A percentile compares a stretch with the other conserved stretches of the same genome.
phyloP scores from a whole-genome alignment of 139 green algal genomes.

The Auxenochlorella pyrenoidosa region DNA sequence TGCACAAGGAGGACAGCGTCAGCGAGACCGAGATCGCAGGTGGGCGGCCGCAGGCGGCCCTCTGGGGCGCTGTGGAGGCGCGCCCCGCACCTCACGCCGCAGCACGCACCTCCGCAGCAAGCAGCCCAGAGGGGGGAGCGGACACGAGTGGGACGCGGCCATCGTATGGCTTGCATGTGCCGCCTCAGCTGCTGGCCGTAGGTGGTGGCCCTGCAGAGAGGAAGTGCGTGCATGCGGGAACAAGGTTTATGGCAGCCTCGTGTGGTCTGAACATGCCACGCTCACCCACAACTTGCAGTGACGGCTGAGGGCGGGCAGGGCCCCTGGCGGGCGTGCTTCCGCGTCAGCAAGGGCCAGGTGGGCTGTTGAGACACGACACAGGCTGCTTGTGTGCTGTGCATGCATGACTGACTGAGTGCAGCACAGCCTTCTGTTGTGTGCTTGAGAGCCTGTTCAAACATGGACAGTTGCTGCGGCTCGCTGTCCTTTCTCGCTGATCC shows the following conservation, averaged over 20 bases:
- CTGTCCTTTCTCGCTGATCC: no score
- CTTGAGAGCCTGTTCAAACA: no score
- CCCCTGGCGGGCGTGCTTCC: slow-evolving; percentile 53
- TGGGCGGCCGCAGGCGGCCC: background rate
- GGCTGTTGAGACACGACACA: background rate
- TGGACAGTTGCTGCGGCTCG: no score
- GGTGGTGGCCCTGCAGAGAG: no score
- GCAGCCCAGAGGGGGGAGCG: no score
- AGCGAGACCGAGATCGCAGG: slow-evolving; percentile 44
- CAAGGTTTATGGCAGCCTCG: no score
- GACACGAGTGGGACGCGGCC: no score
- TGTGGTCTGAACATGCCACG: background rate
- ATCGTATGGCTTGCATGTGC: background rate
- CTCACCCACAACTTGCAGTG: background rate
- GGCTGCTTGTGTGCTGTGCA: background rate
- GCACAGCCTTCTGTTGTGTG: no score
- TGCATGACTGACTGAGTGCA: background rate
- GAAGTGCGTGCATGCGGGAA: background rate
- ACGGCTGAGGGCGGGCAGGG: slow-evolving; percentile 36
- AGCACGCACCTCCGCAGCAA: no score
- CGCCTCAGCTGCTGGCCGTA: background rate
- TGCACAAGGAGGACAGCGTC: slow-evolving; percentile 39
- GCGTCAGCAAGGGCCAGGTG: slow-evolving; percentile 40
- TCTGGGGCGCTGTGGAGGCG: no score
- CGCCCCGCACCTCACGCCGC: no score